These are phyloP conservation scores for Tetradesmus lagerheimii DNA, from an alignment of 139 green algal genomes.

Conservation along the genomic window DNA sequence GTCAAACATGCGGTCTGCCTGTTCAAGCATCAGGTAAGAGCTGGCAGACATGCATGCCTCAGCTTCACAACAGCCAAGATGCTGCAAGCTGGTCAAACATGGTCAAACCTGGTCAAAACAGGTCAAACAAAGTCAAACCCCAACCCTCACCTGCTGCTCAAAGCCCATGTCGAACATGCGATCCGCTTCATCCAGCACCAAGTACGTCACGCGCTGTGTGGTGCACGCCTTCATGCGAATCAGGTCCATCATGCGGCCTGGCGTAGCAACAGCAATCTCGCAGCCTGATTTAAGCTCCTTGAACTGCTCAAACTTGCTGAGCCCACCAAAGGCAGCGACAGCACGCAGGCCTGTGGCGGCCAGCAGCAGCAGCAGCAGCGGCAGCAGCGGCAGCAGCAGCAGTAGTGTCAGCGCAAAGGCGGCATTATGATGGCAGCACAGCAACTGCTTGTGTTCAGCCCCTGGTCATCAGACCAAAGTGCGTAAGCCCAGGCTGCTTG, in stretches of 20 bases:
- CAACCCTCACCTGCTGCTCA: constrained; percentile 63
- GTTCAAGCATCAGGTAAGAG: no score
- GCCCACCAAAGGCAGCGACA: constrained; percentile 89
- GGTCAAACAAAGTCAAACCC: not conserved
- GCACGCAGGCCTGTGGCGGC: constrained; percentile 66
- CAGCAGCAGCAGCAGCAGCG: not conserved
- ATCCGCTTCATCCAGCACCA: constrained; percentile 99
- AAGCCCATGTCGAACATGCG: constrained; percentile 99
- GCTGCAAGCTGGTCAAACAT: no score
- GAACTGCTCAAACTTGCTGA: constrained; percentile 95
- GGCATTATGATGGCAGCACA: no score
- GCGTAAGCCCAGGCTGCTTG: no score
- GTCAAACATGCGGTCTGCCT: no score
- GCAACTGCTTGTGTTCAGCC: no score
- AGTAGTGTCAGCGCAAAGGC: no score
- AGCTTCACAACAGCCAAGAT: no score
- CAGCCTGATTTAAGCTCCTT: constrained; percentile 89
- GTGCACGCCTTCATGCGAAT: constrained; percentile 94
- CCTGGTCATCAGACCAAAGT: no score
- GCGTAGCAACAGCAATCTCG: constrained; percentile 95
- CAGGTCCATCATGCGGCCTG: constrained; percentile 99
- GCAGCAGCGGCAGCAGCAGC: no score
- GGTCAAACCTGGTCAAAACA: not conserved
- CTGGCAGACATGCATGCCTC: no score
- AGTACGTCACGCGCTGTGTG: constrained; percentile 92